Base-by-base conservation (phyloP, 768 basidiomycete genomes). In the Termitomyces sp. region DNA sequence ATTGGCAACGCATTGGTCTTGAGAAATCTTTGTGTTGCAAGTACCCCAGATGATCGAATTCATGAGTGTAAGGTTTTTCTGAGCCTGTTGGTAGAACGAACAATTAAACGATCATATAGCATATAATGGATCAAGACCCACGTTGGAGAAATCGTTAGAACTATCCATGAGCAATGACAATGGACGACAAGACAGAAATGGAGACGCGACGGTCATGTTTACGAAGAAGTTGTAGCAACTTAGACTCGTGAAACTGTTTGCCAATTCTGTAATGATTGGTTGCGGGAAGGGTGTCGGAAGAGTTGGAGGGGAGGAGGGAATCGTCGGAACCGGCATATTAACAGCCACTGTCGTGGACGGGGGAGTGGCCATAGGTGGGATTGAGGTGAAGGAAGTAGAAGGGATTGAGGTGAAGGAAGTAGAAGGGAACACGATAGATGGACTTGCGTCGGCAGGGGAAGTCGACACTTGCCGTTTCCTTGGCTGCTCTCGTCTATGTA, bases 271-370 rank as follows among this genome's bases (percentile, higher is more conserved):
- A 66, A 91, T 91, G 67, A 86, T 86, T 0, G 89, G 79, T 61
- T 90, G 89, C 4, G 89, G 89, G 69, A 93, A 92, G 0, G 91
- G 91, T 6, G 82, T 84, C 8, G 90, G 89, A 27, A 92, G 77
- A 7, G 63, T 60, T 2, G 87, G 83, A 4, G 81, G 70, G 6
- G 73, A 61, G 5, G 72, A 60, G 0, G 87, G 85, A n/a, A 86
- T 71, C 2, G 79, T 75, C 1, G 84, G 84, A 8, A 79, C 65
- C 30, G 67, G 57, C 39, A 64, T 75, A 54, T 61, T 64, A 8
- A 73, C 63, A 34, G 67, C 34, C 6, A 70, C 63, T 5, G 72
- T 33, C 18, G 48, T 16, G 2, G 54, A n/a, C 12, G 73, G 60
- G 37, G 66, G 36, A 3, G 72, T 66, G 7, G 72, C 44, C 16